Base-by-base conservation (phyloP, 2,329 filamentous ascomycete species). In the Chrysoporthe deuterocubensis region DNA sequence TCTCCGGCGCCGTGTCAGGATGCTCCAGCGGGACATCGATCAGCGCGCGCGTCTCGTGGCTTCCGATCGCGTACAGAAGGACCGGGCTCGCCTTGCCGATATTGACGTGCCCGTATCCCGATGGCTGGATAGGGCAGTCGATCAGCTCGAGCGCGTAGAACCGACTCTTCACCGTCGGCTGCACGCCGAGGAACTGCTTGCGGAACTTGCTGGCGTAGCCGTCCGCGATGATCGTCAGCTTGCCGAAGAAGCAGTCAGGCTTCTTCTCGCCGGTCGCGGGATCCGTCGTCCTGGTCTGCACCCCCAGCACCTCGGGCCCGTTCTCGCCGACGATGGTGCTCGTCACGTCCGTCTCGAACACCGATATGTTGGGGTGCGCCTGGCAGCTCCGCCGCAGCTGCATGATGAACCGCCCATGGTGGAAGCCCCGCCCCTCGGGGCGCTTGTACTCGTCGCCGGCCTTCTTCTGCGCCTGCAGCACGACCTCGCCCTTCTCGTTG, bases 21-120 rank as follows among this genome's bases (percentile, higher is more conserved):
- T 92, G 84, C 75, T 90, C 88, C 42, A 91, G 87, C 4, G 95
- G 95, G 14, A 98, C 89, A 77, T 98, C 94, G 74, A 98, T 88
- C 32, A 99, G 87, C 14, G 91, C 92, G 71, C 96, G 89, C 1
- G 96, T 99, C 81, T 98, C 96, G 81, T 92, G 94, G 4, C 93
- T 92, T 76, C 96, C 95, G 77, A 99, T 99, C 81, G 98, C 96
- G 83, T 99, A 99, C 68, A 99, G 87, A 34, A 99, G 89, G 44
- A 97, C 89, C 0, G 96, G 95, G 70, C 78, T 84, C 58, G 88
- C 86, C 71, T 92, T 87, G 74, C 90, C 90, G 70, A 99, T 91
- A 65, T 97, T 84, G 71, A 99, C 95, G 79, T 97, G 94, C 26
- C 95, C 96, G 77, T 93, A 92, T 70, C 89, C 83, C 1, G 89